A percentile compares a stretch with the other conserved stretches of the same genome.
phyloP scores from a whole-genome alignment of 805 yeast species.

The Zygosaccharomyces bisporus region DNA sequence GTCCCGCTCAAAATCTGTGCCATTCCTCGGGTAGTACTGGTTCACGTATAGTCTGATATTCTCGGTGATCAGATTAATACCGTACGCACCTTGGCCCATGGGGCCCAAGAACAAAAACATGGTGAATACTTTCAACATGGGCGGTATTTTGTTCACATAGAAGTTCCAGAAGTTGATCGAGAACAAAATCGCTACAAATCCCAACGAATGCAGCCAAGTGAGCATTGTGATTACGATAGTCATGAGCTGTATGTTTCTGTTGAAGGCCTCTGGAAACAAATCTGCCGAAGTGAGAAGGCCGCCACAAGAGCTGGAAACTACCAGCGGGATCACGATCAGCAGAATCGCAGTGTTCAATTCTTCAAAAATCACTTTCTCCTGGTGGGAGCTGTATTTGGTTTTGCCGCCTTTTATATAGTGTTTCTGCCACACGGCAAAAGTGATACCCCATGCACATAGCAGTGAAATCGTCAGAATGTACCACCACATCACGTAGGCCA shows the following conservation, averaged over 20 bases:
- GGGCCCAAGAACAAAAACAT: slow-evolving; percentile 78
- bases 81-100: slow-evolving; percentile 79
- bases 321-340: slow-evolving; percentile 74
- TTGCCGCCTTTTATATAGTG: slow-evolving; percentile 28
- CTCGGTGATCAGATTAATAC: slow-evolving; percentile 52
- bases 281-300: slow-evolving; percentile 43
- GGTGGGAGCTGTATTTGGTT: slow-evolving; percentile 6
- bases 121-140: slow-evolving; percentile 53
- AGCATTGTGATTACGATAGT: slow-evolving; percentile 53
- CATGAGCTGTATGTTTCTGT: slow-evolving; percentile 40
- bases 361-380: slow-evolving; percentile 33
- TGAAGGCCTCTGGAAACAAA: slow-evolving; percentile 43
- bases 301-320: slow-evolving; percentile 74
- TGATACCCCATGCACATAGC: slow-evolving; percentile 56
- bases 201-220: slow-evolving; percentile 67
- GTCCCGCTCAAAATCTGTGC: slow-evolving; percentile 16
- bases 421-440: slow-evolving; percentile 46
- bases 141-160: slow-evolving; percentile 55
- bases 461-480: slow-evolving; percentile 53
- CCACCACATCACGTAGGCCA: slow-evolving; percentile 72
- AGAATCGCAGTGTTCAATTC: slow-evolving; percentile 55
- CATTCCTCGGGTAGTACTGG: slow-evolving; percentile 19
- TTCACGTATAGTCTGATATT: slow-evolving; percentile 34
- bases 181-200: slow-evolving; percentile 53
- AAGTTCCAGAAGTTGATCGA: slow-evolving; percentile 59